Percentiles rank a stretch among this genome's conserved stretches.
phyloP scores from a whole-genome alignment of 1,284 basidiomycete species.

The Pascua guehoae region DNA sequence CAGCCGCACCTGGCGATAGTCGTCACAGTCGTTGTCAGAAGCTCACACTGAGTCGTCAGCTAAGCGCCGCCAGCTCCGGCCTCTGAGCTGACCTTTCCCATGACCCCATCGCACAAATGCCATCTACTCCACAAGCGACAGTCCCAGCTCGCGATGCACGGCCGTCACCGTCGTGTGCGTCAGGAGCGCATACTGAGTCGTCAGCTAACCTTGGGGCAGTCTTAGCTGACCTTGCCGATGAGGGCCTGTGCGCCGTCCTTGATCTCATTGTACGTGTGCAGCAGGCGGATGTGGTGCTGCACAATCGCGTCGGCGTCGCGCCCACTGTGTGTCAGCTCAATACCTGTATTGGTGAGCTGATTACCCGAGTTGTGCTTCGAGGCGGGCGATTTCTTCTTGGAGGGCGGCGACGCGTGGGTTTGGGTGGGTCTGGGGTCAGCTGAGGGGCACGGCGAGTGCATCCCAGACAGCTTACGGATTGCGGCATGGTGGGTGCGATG shows the following conservation, averaged over 20 bases:
- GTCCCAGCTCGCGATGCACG: constrained; percentile 38
- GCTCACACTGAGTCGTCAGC: too few species aligned
- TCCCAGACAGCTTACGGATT: too few species aligned
- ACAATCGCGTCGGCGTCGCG: constrained; percentile 36
- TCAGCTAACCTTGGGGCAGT: constrained; percentile 9
- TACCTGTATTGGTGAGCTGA: neutral
- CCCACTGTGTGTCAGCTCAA: constrained; percentile 13
- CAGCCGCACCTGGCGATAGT: too few species aligned
- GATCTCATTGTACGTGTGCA: constrained; percentile 49
- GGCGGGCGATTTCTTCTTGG: constrained; percentile 19
- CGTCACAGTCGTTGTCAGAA: too few species aligned
- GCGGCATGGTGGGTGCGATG: too few species aligned
- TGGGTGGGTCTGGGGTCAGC: constrained; percentile 6
- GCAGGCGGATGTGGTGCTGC: constrained; percentile 38
- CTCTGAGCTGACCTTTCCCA: too few species aligned
- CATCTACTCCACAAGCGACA: constrained; percentile 35
- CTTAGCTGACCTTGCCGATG: constrained; percentile 37
- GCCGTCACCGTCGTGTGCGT: constrained; percentile 36
- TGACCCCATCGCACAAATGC: neutral
- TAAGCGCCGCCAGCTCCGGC: too few species aligned
- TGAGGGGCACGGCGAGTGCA: neutral
- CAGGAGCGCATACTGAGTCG: constrained; percentile 38
- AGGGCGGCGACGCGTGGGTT: constrained; percentile 8
- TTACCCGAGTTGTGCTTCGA: constrained; percentile 25
- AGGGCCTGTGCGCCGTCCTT: constrained; percentile 47